These are phyloP conservation scores for Thalassiosira ordinaria DNA, from an alignment of 352 stramenopile species.

Conservation along the genomic window DNA sequence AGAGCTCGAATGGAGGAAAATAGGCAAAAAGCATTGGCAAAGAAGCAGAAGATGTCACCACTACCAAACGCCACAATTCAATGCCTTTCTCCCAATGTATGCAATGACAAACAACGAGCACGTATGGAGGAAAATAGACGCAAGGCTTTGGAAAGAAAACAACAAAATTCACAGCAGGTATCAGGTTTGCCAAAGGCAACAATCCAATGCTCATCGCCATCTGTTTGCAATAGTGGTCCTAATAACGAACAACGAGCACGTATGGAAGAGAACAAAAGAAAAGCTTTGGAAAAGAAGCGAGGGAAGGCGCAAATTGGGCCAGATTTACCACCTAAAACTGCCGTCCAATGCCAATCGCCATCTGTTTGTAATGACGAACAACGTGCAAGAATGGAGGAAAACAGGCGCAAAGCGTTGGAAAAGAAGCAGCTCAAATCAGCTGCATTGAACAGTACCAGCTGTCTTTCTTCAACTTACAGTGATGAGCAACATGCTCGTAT, in stretches of 20 bases:
- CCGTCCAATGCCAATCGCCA: background rate
- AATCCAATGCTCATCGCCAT: background rate
- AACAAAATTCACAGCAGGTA: background rate
- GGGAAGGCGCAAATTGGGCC: background rate
- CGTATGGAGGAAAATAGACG: background rate
- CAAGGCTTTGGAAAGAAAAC: background rate
- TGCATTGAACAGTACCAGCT: too few relatives aligned
- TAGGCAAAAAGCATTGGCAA: constrained; percentile 8
- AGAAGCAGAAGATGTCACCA: constrained; percentile 13
- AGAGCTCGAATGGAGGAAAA: constrained; percentile 20
- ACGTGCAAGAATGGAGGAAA: constrained; percentile 22
- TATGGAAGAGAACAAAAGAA: too few relatives aligned
- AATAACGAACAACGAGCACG: too few relatives aligned
- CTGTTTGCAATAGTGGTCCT: too few relatives aligned
- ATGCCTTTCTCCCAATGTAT: background rate
- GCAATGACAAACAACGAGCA: background rate
- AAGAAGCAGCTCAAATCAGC: constrained; percentile 36
- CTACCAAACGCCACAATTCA: background rate
- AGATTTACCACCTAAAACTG: background rate
- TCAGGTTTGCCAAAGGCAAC: background rate
- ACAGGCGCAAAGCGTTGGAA: constrained; percentile 18
- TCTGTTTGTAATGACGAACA: constrained; percentile 17
- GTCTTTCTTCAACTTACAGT: too few relatives aligned
- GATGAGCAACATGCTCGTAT: too few relatives aligned
- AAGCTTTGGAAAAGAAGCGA: constrained; percentile 10